Evolutionary conservation across 148 eudicot genomes (phyloP), one percentile per base, ranked within the genome.

Genomic region (Salicornia ramosissima): DNA sequence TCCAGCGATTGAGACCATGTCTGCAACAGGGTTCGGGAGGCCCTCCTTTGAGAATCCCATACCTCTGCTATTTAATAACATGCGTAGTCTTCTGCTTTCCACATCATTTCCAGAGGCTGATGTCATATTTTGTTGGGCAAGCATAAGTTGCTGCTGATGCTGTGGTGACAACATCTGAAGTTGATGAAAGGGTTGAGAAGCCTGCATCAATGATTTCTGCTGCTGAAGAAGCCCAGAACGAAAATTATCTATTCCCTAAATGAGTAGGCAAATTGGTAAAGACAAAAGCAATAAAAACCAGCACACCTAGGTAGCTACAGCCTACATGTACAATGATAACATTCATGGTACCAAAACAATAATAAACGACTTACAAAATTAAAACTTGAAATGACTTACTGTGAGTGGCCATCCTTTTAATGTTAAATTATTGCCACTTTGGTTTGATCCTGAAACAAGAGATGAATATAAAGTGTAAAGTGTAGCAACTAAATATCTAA

Each of bases 341-440:
- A 19, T 52, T 21, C 11, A 13, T 36, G 42, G 14, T 19, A 58
- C 22, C 34, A 19, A 40, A 36, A 39, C 52, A 61, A 68, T 33
- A 22, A 69, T 7, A 6, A 34, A 47, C n/a, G 11, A 28, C 21
- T 22, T 24, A 45, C 16, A 42, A 26, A 46, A 40, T 33, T 47
- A 22, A 54, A 16, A 42, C 33, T 63, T 34, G 53, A 54, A 65
- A 34, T 66, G 29, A 85, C 91, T 83, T 76, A 89, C 96, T 13
- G 88, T 83, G 67, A 89, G 86, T 54, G 96, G 96, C 91, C 91
- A 87, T 74, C 96, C 96, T 74, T 89, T 85, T 79, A 89, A 72
- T 31, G 90, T 86, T 79, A 85, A 72, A 80, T 78, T 89, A 68
- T 81, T 87, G 28, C 86, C 75, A 74, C 85, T 83, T 79, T 84